Base-by-base conservation (phyloP, 1,284 basidiomycete species). In the Ustanciosporium gigantosporum region DNA sequence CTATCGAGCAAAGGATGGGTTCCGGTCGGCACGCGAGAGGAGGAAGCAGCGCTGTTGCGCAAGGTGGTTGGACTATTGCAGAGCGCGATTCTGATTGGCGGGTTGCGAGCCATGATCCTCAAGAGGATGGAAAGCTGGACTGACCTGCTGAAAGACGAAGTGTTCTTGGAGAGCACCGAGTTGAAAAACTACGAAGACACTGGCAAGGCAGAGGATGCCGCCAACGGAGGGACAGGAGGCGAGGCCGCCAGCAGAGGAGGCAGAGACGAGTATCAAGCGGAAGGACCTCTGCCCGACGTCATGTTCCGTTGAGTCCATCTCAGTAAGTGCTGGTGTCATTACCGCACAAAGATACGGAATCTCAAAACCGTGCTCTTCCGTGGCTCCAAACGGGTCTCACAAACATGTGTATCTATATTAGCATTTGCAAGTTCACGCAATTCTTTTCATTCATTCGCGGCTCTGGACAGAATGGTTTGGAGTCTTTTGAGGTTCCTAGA, bases 141-240 rank as follows among this genome's bases (percentile, higher is more conserved):
- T 15, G 51, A 60, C 3, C 9, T 61, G 31, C 37, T 76, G 13
- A 73, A 68, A 42, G 74, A 76, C 43, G 72, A 76, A 41, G 52
- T 74, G 9, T 76, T 66, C 29, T 57, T 76, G 38, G 68, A 71
- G 36, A 67, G 58, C 24, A 76, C 72, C 8, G 68, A 72, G 65
- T 35, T 76, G 29, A 68, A 60, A 22, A 74, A 76, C 32, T 76
- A 68, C 34, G 27, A 32, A 20, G 42, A 41, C n/a, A 17, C 31
- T 6, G n/a, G n/a, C n/a, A n/a, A n/a, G n/a, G n/a, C n/a, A n/a
- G n/a, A 25, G 31, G 13, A 6, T 22, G 31, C 19, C 42, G 44
- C 2, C 42, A n/a, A 15, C 31, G 27, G 16, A 16, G 19, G 4
- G 20, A 31, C 1, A 20, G 19, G 14, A 16, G 27, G 16, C 2